Evolutionary conservation across 495 filamentous ascomycete species (phyloP), one percentile per base, ranked within the genome.

Genomic region (Lentithecium fluviatile): DNA sequence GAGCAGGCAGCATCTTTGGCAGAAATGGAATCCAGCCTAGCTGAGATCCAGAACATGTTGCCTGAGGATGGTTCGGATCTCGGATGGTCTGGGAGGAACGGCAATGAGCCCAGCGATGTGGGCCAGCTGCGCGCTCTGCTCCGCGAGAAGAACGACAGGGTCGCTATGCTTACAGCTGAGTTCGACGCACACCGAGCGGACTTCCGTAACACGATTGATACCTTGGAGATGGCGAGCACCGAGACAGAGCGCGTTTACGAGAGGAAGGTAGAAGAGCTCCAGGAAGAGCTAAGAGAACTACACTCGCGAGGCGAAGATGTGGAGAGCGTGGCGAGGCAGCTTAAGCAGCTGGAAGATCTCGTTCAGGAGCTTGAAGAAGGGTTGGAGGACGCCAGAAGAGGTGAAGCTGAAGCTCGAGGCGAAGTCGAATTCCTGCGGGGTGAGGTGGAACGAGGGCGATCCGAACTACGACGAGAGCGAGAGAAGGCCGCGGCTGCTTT

Each of bases 241-340:
- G 94, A 99, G 74, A 99, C 94, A 6, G 93, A 97, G 73, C 82
- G 94, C n/a, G 92, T 97, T 6, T 97, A 99, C 67, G 95, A 97
- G 71, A 89, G 90, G 69, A 85, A 86, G 63, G 85, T 97, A 68
- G 88, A 92, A 65, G 91, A 96, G 68, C 77, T 99, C n/a, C 79
- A 91, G 77, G 81, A 88, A 60, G 89, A 97, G 63, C 82, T 95
- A 42, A 82, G 85, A 52, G 90, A 95, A 50, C 72, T 93, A 2
- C 87, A 92, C 53, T 87, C 91, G 46, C 80, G 88, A 25, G 86
- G 85, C 23, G 87, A 92, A 58, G 95, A 97, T 74, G 89, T 99
- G 2, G 89, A 97, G 69, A 86, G 85, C 51, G 90, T 99, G 26
- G 91, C 92, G 2, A 77, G 80, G 56, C 93, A 97, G 74, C 79